Evolutionary conservation across 2,329 filamentous ascomycete species (phyloP), one percentile per base, ranked within the genome.

Genomic region (Fusarium sp.): DNA sequence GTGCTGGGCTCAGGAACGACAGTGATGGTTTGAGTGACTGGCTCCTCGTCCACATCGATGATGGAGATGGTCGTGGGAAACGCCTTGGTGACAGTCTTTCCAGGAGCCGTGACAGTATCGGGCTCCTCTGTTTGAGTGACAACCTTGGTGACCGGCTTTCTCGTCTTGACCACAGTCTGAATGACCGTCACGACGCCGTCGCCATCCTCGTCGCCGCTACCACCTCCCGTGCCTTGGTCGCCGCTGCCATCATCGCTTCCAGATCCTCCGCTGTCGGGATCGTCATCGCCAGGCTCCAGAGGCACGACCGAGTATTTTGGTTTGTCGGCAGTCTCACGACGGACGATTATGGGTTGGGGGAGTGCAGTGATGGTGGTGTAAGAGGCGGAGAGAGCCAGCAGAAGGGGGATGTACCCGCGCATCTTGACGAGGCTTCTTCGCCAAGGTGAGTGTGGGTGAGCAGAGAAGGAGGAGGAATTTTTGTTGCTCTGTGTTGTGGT

Each of bases 301-400:
- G 80, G 79, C 6, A 83, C 79, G 31, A 83, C 79, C 4, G 79
- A 81, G 51, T 83, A 83, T 23, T 74, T 73, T 2, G 80, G 80
- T 51, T 76, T 76, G n/a, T 65, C 57, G 15, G 62, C 54, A 10
- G 59, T 50, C 3, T 71, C 75, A 18, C 78, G 79, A 44, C 61
- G 65, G 44, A 67, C 58, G 7, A 77, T 58, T 30, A 58, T 66
- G 6, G 68, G 67, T 28, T 70, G 76, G 10, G 79, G 79, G 3
- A 81, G 73, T 8, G 78, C 75, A 48, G 71, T 54, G 44, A 72
- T 62, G 9, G 64, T 67, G 41, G 76, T 69, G 47, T 76, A 65
- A 55, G 70, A 75, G 43, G 75, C 72, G 18, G 77, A 72, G 36
- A 81, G 74, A 44, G 76, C 74, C 64, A 79, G 60, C 52, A 79